Conservation (phyloP, 2,329 filamentous ascomycete species). For the Xylaria sp. region DNA sequence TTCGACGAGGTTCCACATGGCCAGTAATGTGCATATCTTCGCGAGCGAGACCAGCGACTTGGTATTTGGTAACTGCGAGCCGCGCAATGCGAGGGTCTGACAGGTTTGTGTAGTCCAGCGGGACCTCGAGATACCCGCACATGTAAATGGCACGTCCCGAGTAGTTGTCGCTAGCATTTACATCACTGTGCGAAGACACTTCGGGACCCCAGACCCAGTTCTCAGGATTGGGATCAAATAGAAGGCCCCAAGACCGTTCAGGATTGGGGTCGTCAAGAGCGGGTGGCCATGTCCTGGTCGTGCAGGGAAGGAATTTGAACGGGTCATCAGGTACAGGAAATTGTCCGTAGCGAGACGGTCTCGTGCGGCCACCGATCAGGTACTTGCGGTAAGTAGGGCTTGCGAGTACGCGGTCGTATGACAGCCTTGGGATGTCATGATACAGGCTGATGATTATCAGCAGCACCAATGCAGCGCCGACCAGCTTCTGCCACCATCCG, state of each 20-base stretch:
- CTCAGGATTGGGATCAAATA: constrained; percentile 40
- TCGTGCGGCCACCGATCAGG: constrained; percentile 12
- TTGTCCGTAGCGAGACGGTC: constrained; percentile 30
- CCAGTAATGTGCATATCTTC: constrained; percentile 10
- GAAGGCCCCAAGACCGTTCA: constrained; percentile 35
- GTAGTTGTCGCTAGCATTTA: constrained; percentile 20
- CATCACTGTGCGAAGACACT: constrained; percentile 3
- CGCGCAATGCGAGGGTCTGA: constrained; percentile 34
- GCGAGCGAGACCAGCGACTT: constrained; percentile 41
- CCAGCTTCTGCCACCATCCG: constrained; percentile 3
- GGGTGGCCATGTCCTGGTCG: constrained; percentile 37
- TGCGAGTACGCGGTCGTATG: constrained; percentile 18
- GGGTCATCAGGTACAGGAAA: constrained; percentile 41
- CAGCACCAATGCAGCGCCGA: constrained; percentile 5
- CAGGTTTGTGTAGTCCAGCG: constrained; percentile 15
- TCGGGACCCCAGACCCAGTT: constrained; percentile 44
- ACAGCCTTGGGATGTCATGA: constrained; percentile 16
- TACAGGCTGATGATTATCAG: constrained; percentile 10
- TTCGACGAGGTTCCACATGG: constrained; percentile 16
- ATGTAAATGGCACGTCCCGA: constrained; percentile 19
- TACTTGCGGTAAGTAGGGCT: constrained; percentile 19
- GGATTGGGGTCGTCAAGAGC: constrained; percentile 37
- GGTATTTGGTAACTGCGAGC: constrained; percentile 45
- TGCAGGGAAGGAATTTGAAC: constrained; percentile 46
- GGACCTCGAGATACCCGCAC: constrained; percentile 20